These are phyloP conservation scores for Phialophora chinensis DNA, from an alignment of 2,329 filamentous ascomycete species.

Conservation along the genomic window DNA sequence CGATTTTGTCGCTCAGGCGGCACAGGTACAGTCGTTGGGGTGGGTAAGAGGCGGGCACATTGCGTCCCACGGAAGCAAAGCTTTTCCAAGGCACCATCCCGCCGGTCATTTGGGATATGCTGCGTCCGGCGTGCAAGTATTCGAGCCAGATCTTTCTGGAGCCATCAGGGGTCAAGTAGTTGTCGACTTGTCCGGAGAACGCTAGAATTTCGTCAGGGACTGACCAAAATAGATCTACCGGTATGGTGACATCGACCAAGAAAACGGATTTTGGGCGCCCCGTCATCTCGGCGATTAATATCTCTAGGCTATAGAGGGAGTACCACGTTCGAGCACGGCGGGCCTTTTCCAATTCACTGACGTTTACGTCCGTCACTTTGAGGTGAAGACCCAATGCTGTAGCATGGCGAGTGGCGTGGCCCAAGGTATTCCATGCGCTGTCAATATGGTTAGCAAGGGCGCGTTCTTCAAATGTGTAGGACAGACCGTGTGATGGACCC, in stretches of 20 bases:
- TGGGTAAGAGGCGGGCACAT: slow-evolving; percentile 22
- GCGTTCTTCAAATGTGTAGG: background rate
- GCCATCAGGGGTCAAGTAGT: slow-evolving; percentile 12
- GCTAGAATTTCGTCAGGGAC: slow-evolving; percentile 8
- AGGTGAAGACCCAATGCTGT: slow-evolving; percentile 41
- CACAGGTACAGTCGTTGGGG: slow-evolving; percentile 29
- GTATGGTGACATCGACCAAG: background rate
- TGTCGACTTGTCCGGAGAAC: slow-evolving; percentile 17
- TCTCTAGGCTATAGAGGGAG: slow-evolving; percentile 40
- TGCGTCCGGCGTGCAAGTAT: slow-evolving; percentile 23
- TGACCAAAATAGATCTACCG: background rate
- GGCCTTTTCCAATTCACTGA: slow-evolving; percentile 27
- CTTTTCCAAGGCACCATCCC: slow-evolving; percentile 29
- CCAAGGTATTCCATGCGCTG: slow-evolving; percentile 42
- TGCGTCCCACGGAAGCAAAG: slow-evolving; percentile 26
- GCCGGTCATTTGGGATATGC: slow-evolving; percentile 27
- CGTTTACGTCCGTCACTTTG: slow-evolving; percentile 26
- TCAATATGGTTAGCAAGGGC: background rate
- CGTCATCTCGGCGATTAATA: slow-evolving; percentile 39
- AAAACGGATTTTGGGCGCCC: slow-evolving; percentile 39
- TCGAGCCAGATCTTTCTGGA: slow-evolving; percentile 25
- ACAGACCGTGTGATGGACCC: slow-evolving; percentile 41
- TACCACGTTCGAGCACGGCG: slow-evolving; percentile 40
- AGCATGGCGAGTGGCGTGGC: slow-evolving; percentile 40
- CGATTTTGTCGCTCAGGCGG: slow-evolving; percentile 33